These are phyloP conservation scores for Salix udensis DNA, from an alignment of 345 rosid genomes.

Conservation along the genomic window DNA sequence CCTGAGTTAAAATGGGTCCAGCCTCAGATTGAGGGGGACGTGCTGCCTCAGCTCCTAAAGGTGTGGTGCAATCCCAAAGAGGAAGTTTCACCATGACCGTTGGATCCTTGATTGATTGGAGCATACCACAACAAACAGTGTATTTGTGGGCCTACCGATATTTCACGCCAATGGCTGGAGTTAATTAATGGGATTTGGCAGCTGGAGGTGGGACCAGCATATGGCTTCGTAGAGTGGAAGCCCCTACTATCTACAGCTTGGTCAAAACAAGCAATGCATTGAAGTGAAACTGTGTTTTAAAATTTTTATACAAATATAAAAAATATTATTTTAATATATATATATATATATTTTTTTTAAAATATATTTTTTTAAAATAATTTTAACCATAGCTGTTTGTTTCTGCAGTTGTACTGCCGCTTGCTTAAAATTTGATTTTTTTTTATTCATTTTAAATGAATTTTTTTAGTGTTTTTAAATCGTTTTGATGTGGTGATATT, in stretches of 20 bases:
- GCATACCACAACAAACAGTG: conserved; percentile 10
- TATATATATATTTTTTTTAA: too few relatives aligned
- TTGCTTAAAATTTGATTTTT: too few relatives aligned
- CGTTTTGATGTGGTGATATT: too few relatives aligned
- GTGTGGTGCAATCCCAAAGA: conserved; percentile 20
- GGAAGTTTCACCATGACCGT: conserved; percentile 4
- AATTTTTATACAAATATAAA: too few relatives aligned
- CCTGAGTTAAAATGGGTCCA: conserved; percentile 22
- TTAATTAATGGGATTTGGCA: conserved; percentile 17
- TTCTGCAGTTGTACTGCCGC: too few relatives aligned
- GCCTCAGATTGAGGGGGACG: conserved; percentile 20
- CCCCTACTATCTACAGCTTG: not conserved
- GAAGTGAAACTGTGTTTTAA: too few relatives aligned
- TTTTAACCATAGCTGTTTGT: too few relatives aligned
- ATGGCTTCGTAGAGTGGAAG: conserved; percentile 19
- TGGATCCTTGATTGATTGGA: conserved; percentile 15
- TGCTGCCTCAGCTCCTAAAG: not conserved
- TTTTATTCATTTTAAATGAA: too few relatives aligned
- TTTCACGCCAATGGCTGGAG: conserved; percentile 29
- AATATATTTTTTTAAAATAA: too few relatives aligned
- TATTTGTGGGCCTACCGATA: conserved; percentile 23
- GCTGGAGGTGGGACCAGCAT: conserved; percentile 23
- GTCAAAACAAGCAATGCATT: not conserved
- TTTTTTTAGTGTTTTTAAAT: too few relatives aligned
- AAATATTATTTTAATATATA: too few relatives aligned